These are phyloP conservation scores for Fusarium marasasianum DNA, from an alignment of 2,329 filamentous ascomycete species.

Conservation along the genomic window DNA sequence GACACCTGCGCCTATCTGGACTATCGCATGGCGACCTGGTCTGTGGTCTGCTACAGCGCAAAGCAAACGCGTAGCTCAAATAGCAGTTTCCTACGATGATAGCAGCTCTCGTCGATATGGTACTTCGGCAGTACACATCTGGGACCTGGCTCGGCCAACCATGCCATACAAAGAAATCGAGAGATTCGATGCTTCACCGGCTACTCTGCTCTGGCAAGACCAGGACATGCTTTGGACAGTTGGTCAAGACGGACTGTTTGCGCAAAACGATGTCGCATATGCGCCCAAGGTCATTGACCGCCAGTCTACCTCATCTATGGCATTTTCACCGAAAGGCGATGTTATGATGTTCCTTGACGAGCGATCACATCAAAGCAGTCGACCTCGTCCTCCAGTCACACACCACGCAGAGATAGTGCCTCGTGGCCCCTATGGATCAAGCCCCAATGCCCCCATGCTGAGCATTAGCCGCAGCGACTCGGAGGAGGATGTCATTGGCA, in stretches of 20 bases:
- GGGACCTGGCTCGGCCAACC: constrained; percentile 73
- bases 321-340: constrained; percentile 68
- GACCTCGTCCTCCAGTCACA: constrained; percentile 53
- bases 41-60: constrained; percentile 72
- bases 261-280: constrained; percentile 72
- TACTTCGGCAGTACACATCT: constrained; percentile 69
- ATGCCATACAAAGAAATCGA: constrained; percentile 74
- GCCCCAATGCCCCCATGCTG: constrained; percentile 59
- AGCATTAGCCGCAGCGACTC: constrained; percentile 71
- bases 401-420: constrained; percentile 49
- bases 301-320: constrained; percentile 67
- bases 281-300: constrained; percentile 71
- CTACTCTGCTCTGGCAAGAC: constrained; percentile 69
- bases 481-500: constrained; percentile 70
- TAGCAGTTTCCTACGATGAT: constrained; percentile 71
- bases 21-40: constrained; percentile 70
- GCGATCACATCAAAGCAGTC: constrained; percentile 52
- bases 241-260: constrained; percentile 69
- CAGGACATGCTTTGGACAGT: constrained; percentile 74
- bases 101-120: constrained; percentile 62
- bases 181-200: constrained; percentile 66
- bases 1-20: constrained; percentile 67
- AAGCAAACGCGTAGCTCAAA: constrained; percentile 67
- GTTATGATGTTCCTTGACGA: constrained; percentile 71
- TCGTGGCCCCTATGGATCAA: constrained; percentile 58